Evolutionary conservation across 139 green algal genomes (phyloP).

Genomic region (Pycnococcus provasolii): DNA sequence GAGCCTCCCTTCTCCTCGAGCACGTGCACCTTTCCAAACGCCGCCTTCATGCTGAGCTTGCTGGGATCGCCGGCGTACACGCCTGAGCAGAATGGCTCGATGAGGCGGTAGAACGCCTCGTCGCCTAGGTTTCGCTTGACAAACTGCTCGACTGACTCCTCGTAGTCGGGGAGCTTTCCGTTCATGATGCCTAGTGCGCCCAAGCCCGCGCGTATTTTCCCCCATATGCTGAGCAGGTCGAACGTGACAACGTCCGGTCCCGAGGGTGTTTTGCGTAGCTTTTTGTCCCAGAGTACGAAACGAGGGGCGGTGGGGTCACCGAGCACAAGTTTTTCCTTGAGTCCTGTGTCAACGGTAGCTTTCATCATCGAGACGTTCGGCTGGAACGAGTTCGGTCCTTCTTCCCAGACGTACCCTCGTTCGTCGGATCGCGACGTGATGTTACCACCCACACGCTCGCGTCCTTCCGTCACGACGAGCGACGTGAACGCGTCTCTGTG

Average conservation of each 20-base stretch:
- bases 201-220: constrained; percentile 92
- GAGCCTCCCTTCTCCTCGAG: constrained; percentile 82
- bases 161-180: constrained; percentile 28
- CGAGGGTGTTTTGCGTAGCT: constrained; percentile 72
- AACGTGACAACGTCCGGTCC: constrained; percentile 77
- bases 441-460: constrained; percentile 94
- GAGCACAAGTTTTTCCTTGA: constrained; percentile 68
- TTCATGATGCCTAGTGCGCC: constrained; percentile 72
- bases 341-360: constrained; percentile 46
- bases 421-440: constrained; percentile 67
- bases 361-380: constrained; percentile 87
- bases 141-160: constrained; percentile 95
- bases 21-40: constrained; percentile 74
- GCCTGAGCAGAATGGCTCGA: constrained; percentile 97
- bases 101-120: constrained; percentile 91
- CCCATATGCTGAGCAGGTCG: constrained; percentile 73
- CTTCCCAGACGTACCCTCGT: constrained; percentile 86
- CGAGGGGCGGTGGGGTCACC: constrained; percentile 81
- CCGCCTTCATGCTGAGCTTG: constrained; percentile 94
- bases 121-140: constrained; percentile 86
- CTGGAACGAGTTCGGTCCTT: constrained; percentile 97
- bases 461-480: constrained; percentile 84
- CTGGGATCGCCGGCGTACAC: constrained; percentile 93
- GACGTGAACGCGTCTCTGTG: constrained; percentile 22
- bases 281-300: constrained; percentile 90